Percentiles rank a stretch among this genome's conserved stretches.
phyloP scores from a whole-genome alignment of 176 grass and related monocot genomes.

The Aechmea fasciata region DNA sequence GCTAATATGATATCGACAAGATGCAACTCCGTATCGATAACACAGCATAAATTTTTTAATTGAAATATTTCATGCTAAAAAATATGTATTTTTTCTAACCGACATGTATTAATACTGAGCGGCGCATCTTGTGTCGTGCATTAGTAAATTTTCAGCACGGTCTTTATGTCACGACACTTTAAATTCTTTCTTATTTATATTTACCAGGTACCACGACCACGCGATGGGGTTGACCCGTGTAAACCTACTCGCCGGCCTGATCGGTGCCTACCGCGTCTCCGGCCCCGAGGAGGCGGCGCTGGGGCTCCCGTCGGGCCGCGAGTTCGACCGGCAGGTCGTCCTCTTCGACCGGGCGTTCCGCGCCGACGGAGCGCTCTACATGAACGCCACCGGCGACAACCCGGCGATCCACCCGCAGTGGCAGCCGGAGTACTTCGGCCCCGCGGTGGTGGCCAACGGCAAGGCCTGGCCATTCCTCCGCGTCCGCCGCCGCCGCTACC shows the following conservation, averaged over 20 bases:
- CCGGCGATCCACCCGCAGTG: constrained; percentile 61
- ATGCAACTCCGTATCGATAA: too few species aligned
- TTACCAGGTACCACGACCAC: constrained; percentile 59
- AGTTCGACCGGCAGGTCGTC: constrained; percentile 42
- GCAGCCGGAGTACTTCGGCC: constrained; percentile 83
- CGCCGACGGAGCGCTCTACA: constrained; percentile 39
- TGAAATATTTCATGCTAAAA: too few species aligned
- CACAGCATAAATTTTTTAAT: too few species aligned
- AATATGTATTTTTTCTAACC: too few species aligned
- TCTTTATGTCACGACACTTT: too few species aligned
- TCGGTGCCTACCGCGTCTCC: constrained; percentile 47
- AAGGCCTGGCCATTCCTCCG: constrained; percentile 65
- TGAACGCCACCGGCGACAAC: constrained; percentile 67
- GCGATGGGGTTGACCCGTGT: constrained; percentile 61
- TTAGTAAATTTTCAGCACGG: too few species aligned
- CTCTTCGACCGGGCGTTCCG: constrained; percentile 55
- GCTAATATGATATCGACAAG: too few species aligned
- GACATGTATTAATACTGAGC: too few species aligned
- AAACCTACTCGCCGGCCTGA: constrained; percentile 69
- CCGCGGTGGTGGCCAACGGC: constrained; percentile 42
- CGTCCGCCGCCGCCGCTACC: constrained; percentile 48
- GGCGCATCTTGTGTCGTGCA: too few species aligned
- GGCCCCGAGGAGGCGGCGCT: constrained; percentile 20
- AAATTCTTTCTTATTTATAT: not conserved
- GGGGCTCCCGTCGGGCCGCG: constrained; percentile 28